Evolutionary conservation across 257 asterid species (phyloP).

Genomic region (Gentiana dahurica): DNA sequence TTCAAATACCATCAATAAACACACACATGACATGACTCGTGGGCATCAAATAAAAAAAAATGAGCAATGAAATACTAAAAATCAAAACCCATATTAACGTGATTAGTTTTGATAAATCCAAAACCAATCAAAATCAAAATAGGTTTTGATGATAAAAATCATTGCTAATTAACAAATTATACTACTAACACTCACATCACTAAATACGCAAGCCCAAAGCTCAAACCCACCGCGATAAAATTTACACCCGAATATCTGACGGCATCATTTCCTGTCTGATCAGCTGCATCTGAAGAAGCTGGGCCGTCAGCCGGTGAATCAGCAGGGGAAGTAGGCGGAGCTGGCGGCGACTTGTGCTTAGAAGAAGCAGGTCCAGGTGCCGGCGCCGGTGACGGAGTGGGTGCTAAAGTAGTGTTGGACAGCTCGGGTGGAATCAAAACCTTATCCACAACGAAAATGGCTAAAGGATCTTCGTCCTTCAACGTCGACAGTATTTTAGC

Average conservation of each 20-base stretch:
- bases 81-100: too few relatives aligned
- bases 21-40: too few relatives aligned
- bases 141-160: too few relatives aligned
- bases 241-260: slow-evolving; percentile 20
- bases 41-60: too few relatives aligned
- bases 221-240: slow-evolving; percentile 16
- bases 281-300: slow-evolving; percentile 18
- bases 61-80: too few relatives aligned
- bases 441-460: slow-evolving; percentile 32
- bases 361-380: slow-evolving; percentile 32
- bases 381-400: slow-evolving; percentile 50
- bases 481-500: slow-evolving; percentile 40
- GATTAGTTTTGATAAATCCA: too few relatives aligned
- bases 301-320: slow-evolving; percentile 51
- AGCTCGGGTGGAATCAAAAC: slow-evolving; percentile 44
- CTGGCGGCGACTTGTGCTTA: slow-evolving; percentile 37
- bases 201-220: slow-evolving; percentile 17
- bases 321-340: slow-evolving; percentile 29
- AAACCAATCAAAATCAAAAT: too few relatives aligned
- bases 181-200: slow-evolving; percentile 6
- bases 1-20: too few relatives aligned
- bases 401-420: slow-evolving; percentile 23
- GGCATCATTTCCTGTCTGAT: slow-evolving; percentile 31
- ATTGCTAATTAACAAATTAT: not conserved
- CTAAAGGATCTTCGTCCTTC: slow-evolving; percentile 40